Evolutionary conservation across 1,284 basidiomycete genomes (phyloP).

Genomic region (Cutaneotrichosporon sp.): DNA sequence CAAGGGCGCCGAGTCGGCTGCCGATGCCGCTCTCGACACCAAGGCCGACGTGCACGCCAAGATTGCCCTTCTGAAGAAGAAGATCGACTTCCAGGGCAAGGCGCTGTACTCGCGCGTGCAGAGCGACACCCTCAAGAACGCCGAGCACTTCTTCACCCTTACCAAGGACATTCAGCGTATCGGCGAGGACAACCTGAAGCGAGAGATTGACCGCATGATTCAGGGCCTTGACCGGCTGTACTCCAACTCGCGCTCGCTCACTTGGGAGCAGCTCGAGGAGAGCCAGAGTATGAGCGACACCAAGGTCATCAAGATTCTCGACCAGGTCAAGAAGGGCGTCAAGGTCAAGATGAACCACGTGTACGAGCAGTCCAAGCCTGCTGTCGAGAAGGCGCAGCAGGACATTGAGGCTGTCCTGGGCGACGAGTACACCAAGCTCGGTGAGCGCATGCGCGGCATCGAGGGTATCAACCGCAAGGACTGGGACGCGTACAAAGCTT

Average conservation of each 20-base stretch:
- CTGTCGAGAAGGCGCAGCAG: conserved; percentile 22
- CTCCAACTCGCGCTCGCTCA: conserved; percentile 30
- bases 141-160: conserved; percentile 16
- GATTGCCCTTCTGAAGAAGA: conserved; percentile 20
- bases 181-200: conserved; percentile 26
- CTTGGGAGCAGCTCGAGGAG: conserved; percentile 31
- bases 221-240: conserved; percentile 44
- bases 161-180: conserved; percentile 24
- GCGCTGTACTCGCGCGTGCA: conserved; percentile 24
- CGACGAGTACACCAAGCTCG: conserved; percentile 30
- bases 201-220: conserved; percentile 37
- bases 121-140: conserved; percentile 17
- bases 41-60: not conserved
- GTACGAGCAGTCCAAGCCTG: conserved; percentile 21
- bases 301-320: conserved; percentile 19
- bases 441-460: conserved; percentile 25
- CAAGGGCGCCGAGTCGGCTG: not conserved
- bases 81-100: conserved; percentile 32
- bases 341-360: conserved; percentile 17
- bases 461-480: conserved; percentile 29
- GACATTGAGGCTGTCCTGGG: conserved; percentile 28
- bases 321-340: conserved; percentile 23
- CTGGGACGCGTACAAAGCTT: conserved; percentile 33
- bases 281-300: conserved; percentile 28
- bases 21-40: not conserved